These are phyloP conservation scores for Colletotrichum liaoningense DNA, from an alignment of 2,329 filamentous ascomycete genomes.

Conservation along the genomic window DNA sequence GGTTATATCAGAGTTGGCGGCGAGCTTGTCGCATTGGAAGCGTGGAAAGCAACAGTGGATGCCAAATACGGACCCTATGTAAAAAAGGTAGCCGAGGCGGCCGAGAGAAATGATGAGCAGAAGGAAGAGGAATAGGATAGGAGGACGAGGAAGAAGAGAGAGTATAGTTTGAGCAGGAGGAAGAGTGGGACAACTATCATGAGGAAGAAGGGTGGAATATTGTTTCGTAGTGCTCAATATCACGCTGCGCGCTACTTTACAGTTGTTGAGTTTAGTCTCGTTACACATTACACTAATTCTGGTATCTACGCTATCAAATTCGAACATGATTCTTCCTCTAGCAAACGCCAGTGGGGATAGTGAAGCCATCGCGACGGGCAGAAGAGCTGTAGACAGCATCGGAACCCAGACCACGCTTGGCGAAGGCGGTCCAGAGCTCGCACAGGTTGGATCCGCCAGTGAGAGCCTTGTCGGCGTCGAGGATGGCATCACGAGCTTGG, in stretches of 20 bases:
- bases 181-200: too few species aligned
- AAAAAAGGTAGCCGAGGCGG: too few species aligned
- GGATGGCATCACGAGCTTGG: slow-evolving; percentile 63
- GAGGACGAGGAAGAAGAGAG: too few species aligned
- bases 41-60: too few species aligned
- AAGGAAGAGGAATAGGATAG: too few species aligned
- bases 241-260: background rate
- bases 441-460: slow-evolving; percentile 63
- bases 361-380: slow-evolving; percentile 47
- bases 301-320: background rate
- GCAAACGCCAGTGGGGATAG: slow-evolving; percentile 40
- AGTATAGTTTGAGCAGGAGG: too few species aligned
- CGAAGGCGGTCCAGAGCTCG: slow-evolving; percentile 65
- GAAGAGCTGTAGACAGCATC: slow-evolving; percentile 45
- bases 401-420: slow-evolving; percentile 65
- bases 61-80: too few species aligned
- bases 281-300: background rate
- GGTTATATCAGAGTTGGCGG: background rate
- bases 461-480: slow-evolving; percentile 64
- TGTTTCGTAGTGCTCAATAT: background rate
- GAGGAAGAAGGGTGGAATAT: background rate
- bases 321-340: slow-evolving; percentile 1
- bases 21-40: too few species aligned
- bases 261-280: background rate
- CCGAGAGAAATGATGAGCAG: too few species aligned